Evolutionary conservation across 2,329 filamentous ascomycete species (phyloP).

Genomic region (Stagonosporopsis tanaceti): DNA sequence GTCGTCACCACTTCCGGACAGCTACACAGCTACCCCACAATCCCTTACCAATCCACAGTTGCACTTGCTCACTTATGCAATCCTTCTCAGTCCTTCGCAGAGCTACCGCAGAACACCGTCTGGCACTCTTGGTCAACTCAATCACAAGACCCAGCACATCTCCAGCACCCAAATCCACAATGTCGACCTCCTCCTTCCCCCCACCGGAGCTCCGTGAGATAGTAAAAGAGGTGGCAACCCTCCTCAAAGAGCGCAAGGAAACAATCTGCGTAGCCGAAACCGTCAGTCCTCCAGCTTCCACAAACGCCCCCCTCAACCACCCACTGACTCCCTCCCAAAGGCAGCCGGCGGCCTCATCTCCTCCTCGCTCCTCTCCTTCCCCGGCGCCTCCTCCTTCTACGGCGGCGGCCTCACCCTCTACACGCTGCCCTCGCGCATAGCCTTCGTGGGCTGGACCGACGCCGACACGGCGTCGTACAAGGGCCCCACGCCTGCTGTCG

Average conservation of each 20-base stretch:
- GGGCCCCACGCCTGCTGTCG: slow-evolving; percentile 67
- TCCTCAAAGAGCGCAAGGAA: slow-evolving; percentile 64
- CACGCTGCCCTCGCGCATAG: slow-evolving; percentile 65
- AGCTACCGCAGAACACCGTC: slow-evolving; percentile 1
- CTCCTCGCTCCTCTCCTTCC: slow-evolving; percentile 64
- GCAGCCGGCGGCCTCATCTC: slow-evolving; percentile 70
- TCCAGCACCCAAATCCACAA: slow-evolving; percentile 14
- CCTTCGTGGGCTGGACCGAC: slow-evolving; percentile 68
- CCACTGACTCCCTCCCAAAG: slow-evolving; percentile 39
- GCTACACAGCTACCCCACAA: slow-evolving; percentile 13
- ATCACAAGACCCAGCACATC: not conserved
- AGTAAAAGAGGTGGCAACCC: slow-evolving; percentile 58
- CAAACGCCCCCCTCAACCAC: not conserved
- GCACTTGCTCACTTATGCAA: not conserved
- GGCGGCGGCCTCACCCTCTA: slow-evolving; percentile 70
- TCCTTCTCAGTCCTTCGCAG: not conserved
- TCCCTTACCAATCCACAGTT: slow-evolving; percentile 1
- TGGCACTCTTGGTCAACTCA: not conserved
- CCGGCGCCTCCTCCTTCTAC: slow-evolving; percentile 67
- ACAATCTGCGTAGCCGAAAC: slow-evolving; percentile 70
- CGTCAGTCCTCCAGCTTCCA: slow-evolving; percentile 35
- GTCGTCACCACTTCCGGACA: slow-evolving; percentile 22
- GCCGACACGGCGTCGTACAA: slow-evolving; percentile 61
- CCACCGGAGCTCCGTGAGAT: slow-evolving; percentile 54
- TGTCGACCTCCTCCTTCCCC: slow-evolving; percentile 49